Evolutionary conservation across 345 rosid genomes (phyloP), one percentile per base, ranked within the genome.

Genomic region (Turritis glabra): DNA sequence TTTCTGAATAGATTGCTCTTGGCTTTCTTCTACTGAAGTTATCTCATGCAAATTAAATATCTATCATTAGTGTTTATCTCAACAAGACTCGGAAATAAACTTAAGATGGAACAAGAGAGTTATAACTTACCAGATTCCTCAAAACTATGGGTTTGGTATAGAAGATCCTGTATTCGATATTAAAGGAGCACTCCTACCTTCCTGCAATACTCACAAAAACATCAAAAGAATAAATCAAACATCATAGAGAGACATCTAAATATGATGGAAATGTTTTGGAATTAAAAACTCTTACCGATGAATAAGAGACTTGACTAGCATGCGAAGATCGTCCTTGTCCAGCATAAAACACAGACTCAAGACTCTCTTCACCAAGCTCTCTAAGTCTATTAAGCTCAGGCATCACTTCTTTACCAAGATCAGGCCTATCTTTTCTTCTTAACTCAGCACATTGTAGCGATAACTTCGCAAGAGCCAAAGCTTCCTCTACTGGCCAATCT

Each of bases 361-460:
- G 63, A 37, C 78, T 82, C 72, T 86, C 88, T 43, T 88, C 90
- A 11, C 91, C 93, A 1, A 86, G 43, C 26, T 85, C 87, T 79
- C 93, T 83, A 82, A 94, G 73, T 67, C 80, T 82, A 41, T 50
- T 62, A 17, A 94, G 86, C 79, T 85, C 88, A 29, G 90, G 89
- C 86, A 94, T 75, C 14, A 91, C 74, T 32, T 71, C 87, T 33
- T 81, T 88, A n/a, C 83, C 87, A 8, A 94, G 96, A 77, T 91
- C 98, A 9, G 97, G 98, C 72, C 98, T 83, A 81, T 94, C 98
- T 75, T 86, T 91, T 78, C 96, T 83, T 74, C 96, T 86, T 67
- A 94, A 76, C 77, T 94, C 96, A 5, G 98, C 93, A 59, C 97
- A 94, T 79, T 75, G 79, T 11, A 90, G 67, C 21, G 88, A 85